Base-by-base conservation (phyloP, 2,329 filamentous ascomycete genomes). In the Penicillium sp. region DNA sequence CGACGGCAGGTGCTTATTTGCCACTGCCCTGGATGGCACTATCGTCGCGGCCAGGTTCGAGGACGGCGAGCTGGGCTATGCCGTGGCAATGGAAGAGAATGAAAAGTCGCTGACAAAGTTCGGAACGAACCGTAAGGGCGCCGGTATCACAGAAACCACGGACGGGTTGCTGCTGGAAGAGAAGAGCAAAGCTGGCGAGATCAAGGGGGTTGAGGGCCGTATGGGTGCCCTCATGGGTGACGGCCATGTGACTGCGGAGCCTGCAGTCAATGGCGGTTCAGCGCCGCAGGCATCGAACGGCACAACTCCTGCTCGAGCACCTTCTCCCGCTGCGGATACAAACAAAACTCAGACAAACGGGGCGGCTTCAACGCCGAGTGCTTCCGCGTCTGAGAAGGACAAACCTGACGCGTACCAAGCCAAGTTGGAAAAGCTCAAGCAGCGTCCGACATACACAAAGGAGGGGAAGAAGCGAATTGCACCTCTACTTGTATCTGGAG, bases 151-250 rank as follows among this genome's bases (percentile, higher is more conserved):
- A 5, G 93, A 98, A 69, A 91, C 94, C 50, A 87, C 95, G 0
- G 89, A 96, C 60, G 88, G 89, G 0, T 71, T 97, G 35, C 77
- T 87, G 29, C 73, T 98, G 0, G 93, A 98, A 69, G 89, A 94
- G 58, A 86, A 85, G 65, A 95, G 89, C 70, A 96, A 94, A 64
- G 89, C 86, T 35, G 91, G 86, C 18, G 93, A 98, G 66, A 79
- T 91, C 26, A 87, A 85, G 54, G 90, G 86, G 4, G 90, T 91
- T 0, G 88, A 98, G 69, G 93, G 89, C 2, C 82, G 91, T 55
- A 98, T 98, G 93, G 93, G 93, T 10, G 91, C 91, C n/a, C 72
- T 98, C 29, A 98, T 98, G 93, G 91, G 91, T 5, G 90, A 95
- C 62, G 78, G 79, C 14, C 77, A 77, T 42, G 73, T 77, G 2